Evolutionary conservation across 345 rosid genomes (phyloP), one percentile per base, ranked within the genome.

Genomic region (Eucalyptus microcorys): DNA sequence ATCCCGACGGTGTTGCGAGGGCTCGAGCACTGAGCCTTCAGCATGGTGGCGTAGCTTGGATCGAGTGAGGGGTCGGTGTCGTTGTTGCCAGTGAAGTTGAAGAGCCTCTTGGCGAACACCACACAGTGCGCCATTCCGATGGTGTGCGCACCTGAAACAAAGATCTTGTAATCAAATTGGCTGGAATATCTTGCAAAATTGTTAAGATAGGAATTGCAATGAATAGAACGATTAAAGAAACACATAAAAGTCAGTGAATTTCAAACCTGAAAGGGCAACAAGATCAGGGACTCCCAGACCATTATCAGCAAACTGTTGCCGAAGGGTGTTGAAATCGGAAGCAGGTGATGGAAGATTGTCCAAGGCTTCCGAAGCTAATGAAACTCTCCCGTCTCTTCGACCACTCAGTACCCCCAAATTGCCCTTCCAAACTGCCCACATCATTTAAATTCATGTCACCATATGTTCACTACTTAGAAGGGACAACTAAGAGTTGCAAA

Each of bases 211-310:
- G 61, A 9, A 55, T 19, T 55, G 61, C 66, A 26, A 27, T 59
- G n/a, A 12, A 1, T 59, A 26, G 14, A 59, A 59, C 6, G 13
- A 86, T 49, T 40, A 88, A 30, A 49, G 91, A 88, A n/a, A 52
- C 47, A 40, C 10, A 6, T 15, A 30, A 7, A 32, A 17, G 59
- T 43, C 1, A 57, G 2, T 27, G 45, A 87, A 90, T 27, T 5
- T 59, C 32, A 57, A 57, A 93, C 92, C 94, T 59, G 93, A 93
- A 27, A 93, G 81, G 26, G 88, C 89, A 52, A 91, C 92, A 6
- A 93, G 91, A 87, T 93, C 93, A 32, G 79, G 86, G 45, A 91
- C 87, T 52, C 87, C 87, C 48, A 92, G 93, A 43, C 93, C 92
- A n/a, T 86, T 86, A 14, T 66, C 88, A 2, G n/a, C 43, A 42